A percentile compares a stretch with the other conserved stretches of the same genome.
Evolutionary conservation across 164 flowering plant species (phyloP).

Genomic region (Santalum album): DNA sequence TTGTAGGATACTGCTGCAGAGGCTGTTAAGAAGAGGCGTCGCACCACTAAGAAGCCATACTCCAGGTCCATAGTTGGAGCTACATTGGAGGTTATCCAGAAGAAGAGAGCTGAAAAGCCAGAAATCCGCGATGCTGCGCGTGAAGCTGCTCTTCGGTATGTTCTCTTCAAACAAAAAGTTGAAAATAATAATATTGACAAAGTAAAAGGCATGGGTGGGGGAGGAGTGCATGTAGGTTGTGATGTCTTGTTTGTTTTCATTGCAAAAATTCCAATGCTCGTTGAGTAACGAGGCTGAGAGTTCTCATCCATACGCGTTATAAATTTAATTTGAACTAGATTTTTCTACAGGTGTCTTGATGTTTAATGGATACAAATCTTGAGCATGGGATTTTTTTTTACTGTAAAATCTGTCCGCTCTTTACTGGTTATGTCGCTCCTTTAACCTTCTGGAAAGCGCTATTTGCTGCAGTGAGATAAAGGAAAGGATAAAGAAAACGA

Average conservation of each 20-base stretch:
- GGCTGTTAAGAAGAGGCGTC: constrained; percentile 5
- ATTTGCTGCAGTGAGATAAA: neutral
- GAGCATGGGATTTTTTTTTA: too few relatives aligned
- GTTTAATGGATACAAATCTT: too few relatives aligned
- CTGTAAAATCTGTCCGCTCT: too few relatives aligned
- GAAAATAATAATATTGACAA: too few relatives aligned
- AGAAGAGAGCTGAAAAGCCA: constrained; percentile 1
- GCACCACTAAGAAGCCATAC: neutral
- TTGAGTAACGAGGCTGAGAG: too few relatives aligned
- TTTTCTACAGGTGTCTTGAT: too few relatives aligned
- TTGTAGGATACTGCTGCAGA: constrained; percentile 1
- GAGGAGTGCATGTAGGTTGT: too few relatives aligned
- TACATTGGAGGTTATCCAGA: constrained; percentile 2
- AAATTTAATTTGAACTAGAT: too few relatives aligned
- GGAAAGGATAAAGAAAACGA: constrained; percentile 5
- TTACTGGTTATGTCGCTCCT: neutral
- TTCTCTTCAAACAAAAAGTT: neutral
- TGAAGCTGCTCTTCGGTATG: constrained; percentile 4
- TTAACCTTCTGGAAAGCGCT: neutral
- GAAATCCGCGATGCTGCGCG: constrained; percentile 2
- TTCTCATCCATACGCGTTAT: too few relatives aligned
- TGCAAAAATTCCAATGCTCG: too few relatives aligned
- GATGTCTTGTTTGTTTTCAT: too few relatives aligned
- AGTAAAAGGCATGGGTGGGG: too few relatives aligned
- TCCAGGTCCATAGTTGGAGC: constrained; percentile 5